Evolutionary conservation across 305 asterid species (phyloP).

Genomic region (Fraxinus ornus): DNA sequence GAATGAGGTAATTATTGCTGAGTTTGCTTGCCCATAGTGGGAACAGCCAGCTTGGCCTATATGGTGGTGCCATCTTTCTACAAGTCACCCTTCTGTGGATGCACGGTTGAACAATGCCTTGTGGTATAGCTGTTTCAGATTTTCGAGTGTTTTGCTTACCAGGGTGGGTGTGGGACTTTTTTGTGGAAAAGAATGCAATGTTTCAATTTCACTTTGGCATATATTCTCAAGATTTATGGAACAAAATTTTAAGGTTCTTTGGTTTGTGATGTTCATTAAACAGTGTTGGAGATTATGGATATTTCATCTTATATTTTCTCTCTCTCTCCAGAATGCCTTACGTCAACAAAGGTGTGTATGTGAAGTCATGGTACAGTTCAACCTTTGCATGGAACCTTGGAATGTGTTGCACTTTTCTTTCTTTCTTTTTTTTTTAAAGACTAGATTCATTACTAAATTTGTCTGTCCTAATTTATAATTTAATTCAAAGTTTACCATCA

Average conservation of each 20-base stretch:
- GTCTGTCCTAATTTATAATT: background rate
- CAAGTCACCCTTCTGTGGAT: too few relatives aligned
- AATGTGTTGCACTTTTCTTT: slow-evolving; percentile 42
- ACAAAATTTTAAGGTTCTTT: background rate
- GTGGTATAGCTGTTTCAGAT: background rate
- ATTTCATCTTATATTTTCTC: slow-evolving; percentile 11
- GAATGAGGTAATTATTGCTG: too few relatives aligned
- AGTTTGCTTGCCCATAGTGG: too few relatives aligned
- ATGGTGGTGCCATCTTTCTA: too few relatives aligned
- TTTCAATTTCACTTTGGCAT: background rate
- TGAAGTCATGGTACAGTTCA: slow-evolving; percentile 85
- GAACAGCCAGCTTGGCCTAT: too few relatives aligned
- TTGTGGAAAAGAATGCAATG: background rate
- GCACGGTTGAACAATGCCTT: too few relatives aligned
- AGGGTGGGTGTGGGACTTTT: background rate
- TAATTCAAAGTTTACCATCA: background rate
- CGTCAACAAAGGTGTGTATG: slow-evolving; percentile 89
- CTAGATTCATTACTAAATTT: background rate
- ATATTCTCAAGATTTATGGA: background rate
- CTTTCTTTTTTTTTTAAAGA: background rate
- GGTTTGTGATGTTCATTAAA: background rate
- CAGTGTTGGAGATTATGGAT: slow-evolving; percentile 2
- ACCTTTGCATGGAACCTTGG: slow-evolving; percentile 98
- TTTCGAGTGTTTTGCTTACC: background rate
- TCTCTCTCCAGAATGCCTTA: slow-evolving; percentile 65